Evolutionary conservation across 768 basidiomycete species (phyloP).

Genomic region (Phaeolepiota aurea): DNA sequence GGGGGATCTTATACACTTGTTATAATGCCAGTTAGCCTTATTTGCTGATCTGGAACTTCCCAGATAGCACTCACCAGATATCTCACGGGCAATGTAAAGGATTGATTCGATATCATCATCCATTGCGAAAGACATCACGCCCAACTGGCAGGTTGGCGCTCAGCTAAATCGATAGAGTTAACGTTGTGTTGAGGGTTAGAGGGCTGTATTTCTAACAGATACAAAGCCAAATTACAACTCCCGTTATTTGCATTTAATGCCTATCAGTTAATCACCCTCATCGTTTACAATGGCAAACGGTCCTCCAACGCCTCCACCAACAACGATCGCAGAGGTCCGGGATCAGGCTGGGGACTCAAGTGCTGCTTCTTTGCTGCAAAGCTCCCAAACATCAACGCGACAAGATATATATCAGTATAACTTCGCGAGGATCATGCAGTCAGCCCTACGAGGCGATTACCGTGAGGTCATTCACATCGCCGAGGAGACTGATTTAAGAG

Average conservation of each 20-base stretch:
- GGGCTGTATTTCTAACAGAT: too few relatives aligned
- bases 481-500: slow-evolving; percentile 47
- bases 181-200: too few relatives aligned
- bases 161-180: too few relatives aligned
- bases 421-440: slow-evolving; percentile 35
- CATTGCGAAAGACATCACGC: too few relatives aligned
- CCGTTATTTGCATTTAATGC: too few relatives aligned
- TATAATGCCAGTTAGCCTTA: slow-evolving; percentile 2
- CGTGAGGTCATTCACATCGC: slow-evolving; percentile 34
- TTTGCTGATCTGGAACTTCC: slow-evolving; percentile 26
- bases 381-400: slow-evolving; percentile 6
- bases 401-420: slow-evolving; percentile 27
- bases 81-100: slow-evolving; percentile 82
- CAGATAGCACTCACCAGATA: slow-evolving; percentile 78
- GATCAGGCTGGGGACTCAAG: slow-evolving; percentile 28
- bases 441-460: slow-evolving; percentile 36
- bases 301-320: slow-evolving; percentile 57
- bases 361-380: slow-evolving; percentile 8
- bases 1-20: slow-evolving; percentile 86
- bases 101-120: slow-evolving; percentile 87
- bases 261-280: slow-evolving; percentile 14
- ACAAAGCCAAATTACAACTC: too few relatives aligned
- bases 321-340: slow-evolving; percentile 45
- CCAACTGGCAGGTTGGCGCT: too few relatives aligned
- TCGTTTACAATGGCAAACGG: slow-evolving; percentile 57